These are phyloP conservation scores for Ganoderma meredithae DNA, from an alignment of 1,284 basidiomycete genomes.

Conservation along the genomic window DNA sequence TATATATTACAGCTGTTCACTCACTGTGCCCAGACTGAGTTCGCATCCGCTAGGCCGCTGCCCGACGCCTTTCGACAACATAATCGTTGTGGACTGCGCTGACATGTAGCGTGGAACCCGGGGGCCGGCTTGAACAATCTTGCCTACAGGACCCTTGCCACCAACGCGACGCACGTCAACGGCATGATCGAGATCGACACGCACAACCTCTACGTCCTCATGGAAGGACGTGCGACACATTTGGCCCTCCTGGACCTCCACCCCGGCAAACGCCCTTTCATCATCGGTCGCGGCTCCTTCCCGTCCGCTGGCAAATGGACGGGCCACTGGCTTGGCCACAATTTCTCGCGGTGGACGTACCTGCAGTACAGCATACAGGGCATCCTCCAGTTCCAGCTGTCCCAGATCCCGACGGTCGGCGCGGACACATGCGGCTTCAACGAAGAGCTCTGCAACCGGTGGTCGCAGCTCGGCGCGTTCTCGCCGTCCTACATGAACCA, in stretches of 20 bases:
- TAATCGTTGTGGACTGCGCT: slow-evolving; percentile 6
- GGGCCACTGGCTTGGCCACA: slow-evolving; percentile 62
- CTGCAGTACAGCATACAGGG: slow-evolving; percentile 68
- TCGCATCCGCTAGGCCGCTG: too few relatives aligned
- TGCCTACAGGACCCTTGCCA: slow-evolving; percentile 58
- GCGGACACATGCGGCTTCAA: slow-evolving; percentile 63
- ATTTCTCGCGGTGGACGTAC: slow-evolving; percentile 73
- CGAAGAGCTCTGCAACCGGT: slow-evolving; percentile 79
- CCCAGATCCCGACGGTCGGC: slow-evolving; percentile 81
- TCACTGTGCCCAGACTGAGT: too few relatives aligned
- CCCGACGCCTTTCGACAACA: too few relatives aligned
- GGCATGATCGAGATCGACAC: slow-evolving; percentile 65
- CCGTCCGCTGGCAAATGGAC: slow-evolving; percentile 69
- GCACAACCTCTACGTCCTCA: slow-evolving; percentile 72
- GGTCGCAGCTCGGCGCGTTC: slow-evolving; percentile 83
- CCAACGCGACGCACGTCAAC: slow-evolving; percentile 66
- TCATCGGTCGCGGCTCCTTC: slow-evolving; percentile 74
- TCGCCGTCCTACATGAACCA: slow-evolving; percentile 78
- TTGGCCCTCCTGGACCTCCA: slow-evolving; percentile 58
- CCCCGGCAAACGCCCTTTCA: slow-evolving; percentile 67
- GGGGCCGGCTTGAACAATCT: slow-evolving; percentile 50
- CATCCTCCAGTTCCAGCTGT: slow-evolving; percentile 80
- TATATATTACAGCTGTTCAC: too few relatives aligned
- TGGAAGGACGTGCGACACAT: slow-evolving; percentile 70
- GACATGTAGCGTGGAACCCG: slow-evolving; percentile 29